Percentiles rank a stretch among this genome's conserved stretches.
Evolutionary conservation across 495 filamentous ascomycete species (phyloP).

Genomic region (Staphylotrichum tortipilum): DNA sequence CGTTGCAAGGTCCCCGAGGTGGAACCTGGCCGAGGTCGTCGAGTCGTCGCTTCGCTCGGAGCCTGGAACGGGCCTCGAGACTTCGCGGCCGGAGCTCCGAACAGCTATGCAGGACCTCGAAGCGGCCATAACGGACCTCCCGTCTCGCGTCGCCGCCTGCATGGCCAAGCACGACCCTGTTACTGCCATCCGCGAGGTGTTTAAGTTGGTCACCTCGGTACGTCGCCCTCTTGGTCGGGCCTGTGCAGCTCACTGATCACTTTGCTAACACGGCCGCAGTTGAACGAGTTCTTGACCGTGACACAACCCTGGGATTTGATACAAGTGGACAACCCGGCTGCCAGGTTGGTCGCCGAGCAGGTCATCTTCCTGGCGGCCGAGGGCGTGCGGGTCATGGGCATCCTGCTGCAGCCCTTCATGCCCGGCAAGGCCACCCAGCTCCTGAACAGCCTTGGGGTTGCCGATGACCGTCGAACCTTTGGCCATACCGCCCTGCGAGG

Average conservation of each 20-base stretch:
- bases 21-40: constrained; percentile 52
- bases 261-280: constrained; percentile 38
- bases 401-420: constrained; percentile 86
- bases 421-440: constrained; percentile 67
- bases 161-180: constrained; percentile 62
- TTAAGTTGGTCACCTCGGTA: constrained; percentile 52
- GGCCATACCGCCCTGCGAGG: constrained; percentile 45
- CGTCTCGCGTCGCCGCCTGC: constrained; percentile 33
- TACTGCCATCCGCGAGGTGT: constrained; percentile 55
- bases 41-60: not conserved
- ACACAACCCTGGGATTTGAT: constrained; percentile 29
- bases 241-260: not conserved
- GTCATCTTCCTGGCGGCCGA: constrained; percentile 66
- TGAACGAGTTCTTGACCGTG: constrained; percentile 56
- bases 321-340: constrained; percentile 10
- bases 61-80: too few species aligned
- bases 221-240: not conserved
- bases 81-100: not conserved
- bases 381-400: constrained; percentile 68
- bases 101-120: not conserved
- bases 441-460: constrained; percentile 70
- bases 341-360: constrained; percentile 14
- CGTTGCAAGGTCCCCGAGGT: constrained; percentile 56
- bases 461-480: constrained; percentile 47
- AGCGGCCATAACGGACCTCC: not conserved